phyloP scores from a whole-genome alignment of 2,329 filamentous ascomycete genomes.

The Capronia americana region DNA sequence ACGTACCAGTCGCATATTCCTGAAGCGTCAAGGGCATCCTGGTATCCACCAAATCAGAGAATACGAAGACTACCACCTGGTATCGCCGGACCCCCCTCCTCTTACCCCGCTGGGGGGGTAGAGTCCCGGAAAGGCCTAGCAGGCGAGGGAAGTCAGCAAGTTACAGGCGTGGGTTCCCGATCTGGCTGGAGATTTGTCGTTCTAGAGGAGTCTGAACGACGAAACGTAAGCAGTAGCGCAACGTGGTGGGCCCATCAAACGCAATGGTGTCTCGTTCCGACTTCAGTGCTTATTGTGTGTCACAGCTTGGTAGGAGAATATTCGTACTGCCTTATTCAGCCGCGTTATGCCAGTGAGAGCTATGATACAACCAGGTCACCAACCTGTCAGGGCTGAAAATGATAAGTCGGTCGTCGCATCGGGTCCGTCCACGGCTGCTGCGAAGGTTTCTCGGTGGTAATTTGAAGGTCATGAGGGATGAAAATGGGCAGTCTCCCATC shows the following conservation, averaged over 20 bases:
- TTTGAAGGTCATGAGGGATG: neutral
- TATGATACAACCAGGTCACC: neutral
- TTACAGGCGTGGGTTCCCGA: neutral
- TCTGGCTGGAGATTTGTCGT: neutral
- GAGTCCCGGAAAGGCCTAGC: neutral
- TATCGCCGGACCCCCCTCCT: neutral
- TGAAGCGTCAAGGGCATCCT: neutral
- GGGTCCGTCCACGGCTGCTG: neutral
- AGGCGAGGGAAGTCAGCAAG: neutral
- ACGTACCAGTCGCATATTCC: neutral
- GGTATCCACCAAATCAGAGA: neutral
- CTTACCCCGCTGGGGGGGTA: neutral
- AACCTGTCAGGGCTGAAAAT: neutral
- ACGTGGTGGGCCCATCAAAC: constrained; percentile 3
- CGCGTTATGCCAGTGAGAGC: neutral
- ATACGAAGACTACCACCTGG: neutral
- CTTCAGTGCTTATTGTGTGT: constrained; percentile 5
- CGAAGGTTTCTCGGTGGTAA: neutral
- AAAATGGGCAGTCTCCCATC: neutral
- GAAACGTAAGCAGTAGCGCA: constrained; percentile 17
- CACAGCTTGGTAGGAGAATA: neutral
- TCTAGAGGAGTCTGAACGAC: neutral
- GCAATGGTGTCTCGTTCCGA: constrained; percentile 1
- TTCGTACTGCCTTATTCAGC: neutral
- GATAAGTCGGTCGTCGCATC: neutral